Percentiles rank a stretch among this genome's conserved stretches.
These are phyloP conservation scores for Prunella vulgaris DNA, from an alignment of 257 asterid species.

Conservation along the genomic window DNA sequence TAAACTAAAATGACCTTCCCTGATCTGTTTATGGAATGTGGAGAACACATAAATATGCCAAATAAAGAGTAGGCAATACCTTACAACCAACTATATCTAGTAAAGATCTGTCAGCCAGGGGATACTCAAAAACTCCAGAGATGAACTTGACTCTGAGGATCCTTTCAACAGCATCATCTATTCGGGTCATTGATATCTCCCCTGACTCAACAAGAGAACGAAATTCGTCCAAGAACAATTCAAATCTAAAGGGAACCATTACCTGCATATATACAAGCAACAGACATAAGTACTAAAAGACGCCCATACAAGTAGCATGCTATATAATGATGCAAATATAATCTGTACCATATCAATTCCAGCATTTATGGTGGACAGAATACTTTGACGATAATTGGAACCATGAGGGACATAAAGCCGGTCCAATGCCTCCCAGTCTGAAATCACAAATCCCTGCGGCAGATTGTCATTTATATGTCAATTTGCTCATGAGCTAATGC, in stretches of 20 bases:
- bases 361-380: constrained; percentile 49
- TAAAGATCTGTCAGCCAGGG: constrained; percentile 71
- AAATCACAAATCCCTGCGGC: constrained; percentile 70
- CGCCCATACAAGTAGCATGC: background rate
- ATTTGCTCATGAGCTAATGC: constrained; percentile 11
- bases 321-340: constrained; percentile 11
- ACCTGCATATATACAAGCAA: constrained; percentile 52
- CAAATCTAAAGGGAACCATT: constrained; percentile 91
- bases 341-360: constrained; percentile 79
- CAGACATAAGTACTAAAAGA: constrained; percentile 5
- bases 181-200: constrained; percentile 74
- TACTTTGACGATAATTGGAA: constrained; percentile 57
- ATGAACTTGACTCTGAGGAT: constrained; percentile 85
- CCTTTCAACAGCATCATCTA: constrained; percentile 94
- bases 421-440: constrained; percentile 83
- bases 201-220: constrained; percentile 71
- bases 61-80: constrained; percentile 41
- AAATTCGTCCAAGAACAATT: constrained; percentile 73
- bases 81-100: constrained; percentile 82
- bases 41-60: background rate
- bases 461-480: constrained; percentile 18
- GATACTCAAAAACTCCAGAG: constrained; percentile 82
- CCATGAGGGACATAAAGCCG: constrained; percentile 55
- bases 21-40: background rate
- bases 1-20: background rate